A percentile compares a stretch with the other conserved stretches of the same genome.
Conservation (phyloP, 140 eudicot species). For the Cichorium intybus region DNA sequence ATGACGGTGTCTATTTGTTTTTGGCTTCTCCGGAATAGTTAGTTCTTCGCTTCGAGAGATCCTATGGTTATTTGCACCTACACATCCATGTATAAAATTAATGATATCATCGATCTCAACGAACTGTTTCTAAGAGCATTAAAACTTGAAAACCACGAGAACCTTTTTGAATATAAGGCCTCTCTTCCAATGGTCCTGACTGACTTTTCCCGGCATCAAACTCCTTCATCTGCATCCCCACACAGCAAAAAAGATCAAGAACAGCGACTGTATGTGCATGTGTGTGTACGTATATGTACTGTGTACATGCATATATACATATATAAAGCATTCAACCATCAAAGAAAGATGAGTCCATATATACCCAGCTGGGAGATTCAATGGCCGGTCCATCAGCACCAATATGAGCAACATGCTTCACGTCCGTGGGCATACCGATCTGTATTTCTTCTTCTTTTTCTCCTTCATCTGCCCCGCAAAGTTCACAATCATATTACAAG, state of each 20-base stretch:
- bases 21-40: constrained; percentile 24
- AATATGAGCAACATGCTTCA: constrained; percentile 47
- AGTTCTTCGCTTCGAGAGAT: constrained; percentile 41
- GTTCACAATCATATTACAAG: background rate
- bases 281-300: background rate
- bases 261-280: background rate
- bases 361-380: constrained; percentile 45
- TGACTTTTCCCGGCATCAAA: constrained; percentile 31
- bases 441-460: constrained; percentile 33
- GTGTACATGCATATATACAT: background rate
- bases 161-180: constrained; percentile 41
- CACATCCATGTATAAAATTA: background rate
- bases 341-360: too few relatives aligned
- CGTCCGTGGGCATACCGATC: constrained; percentile 52
- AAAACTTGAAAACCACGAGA: background rate
- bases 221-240: constrained; percentile 49
- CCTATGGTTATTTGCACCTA: constrained; percentile 31
- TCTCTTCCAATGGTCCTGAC: constrained; percentile 36
- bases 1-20: constrained; percentile 30
- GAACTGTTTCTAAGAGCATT: background rate
- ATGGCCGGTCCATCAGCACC: constrained; percentile 37
- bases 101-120: background rate
- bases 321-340: background rate
- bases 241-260: background rate
- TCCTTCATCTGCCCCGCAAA: constrained; percentile 8